These are phyloP conservation scores for Neofusicoccum cordaticola DNA, from an alignment of 2,329 filamentous ascomycete genomes.

Conservation along the genomic window DNA sequence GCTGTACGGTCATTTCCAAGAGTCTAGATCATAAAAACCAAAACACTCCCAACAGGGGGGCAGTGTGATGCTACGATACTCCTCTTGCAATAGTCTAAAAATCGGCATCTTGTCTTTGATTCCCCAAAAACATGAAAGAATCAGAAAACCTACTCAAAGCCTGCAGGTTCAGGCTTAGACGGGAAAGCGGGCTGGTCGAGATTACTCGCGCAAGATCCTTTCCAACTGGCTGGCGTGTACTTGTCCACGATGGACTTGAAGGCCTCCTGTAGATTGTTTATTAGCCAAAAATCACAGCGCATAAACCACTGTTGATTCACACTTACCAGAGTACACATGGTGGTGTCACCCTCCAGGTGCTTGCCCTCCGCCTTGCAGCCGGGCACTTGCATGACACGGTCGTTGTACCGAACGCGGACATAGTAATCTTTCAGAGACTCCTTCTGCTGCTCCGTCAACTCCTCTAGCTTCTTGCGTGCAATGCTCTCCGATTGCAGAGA, in stretches of 20 bases:
- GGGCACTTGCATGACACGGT: constrained; percentile 74
- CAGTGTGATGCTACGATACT: neutral
- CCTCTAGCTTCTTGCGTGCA: constrained; percentile 57
- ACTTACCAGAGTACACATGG: constrained; percentile 82
- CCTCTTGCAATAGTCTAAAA: neutral
- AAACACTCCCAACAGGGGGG: neutral
- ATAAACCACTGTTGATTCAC: neutral
- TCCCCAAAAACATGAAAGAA: no score
- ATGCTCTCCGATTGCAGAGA: constrained; percentile 43
- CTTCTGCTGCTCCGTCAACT: constrained; percentile 58
- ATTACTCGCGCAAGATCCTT: constrained; percentile 58
- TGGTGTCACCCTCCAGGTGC: constrained; percentile 81
- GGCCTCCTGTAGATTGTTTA: constrained; percentile 56
- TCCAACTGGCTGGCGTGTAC: constrained; percentile 81
- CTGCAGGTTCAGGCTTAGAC: constrained; percentile 34
- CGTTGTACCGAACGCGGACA: constrained; percentile 89
- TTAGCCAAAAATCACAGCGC: neutral
- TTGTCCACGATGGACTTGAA: constrained; percentile 93
- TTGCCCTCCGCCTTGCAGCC: constrained; percentile 75
- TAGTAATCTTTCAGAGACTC: constrained; percentile 70
- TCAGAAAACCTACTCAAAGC: constrained; percentile 20
- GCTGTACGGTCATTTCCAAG: neutral
- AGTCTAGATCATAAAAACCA: neutral
- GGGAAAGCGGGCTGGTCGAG: constrained; percentile 55
- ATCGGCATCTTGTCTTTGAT: neutral